Evolutionary conservation across 1,284 basidiomycete genomes (phyloP).

Genomic region (Testicularia cyperi): DNA sequence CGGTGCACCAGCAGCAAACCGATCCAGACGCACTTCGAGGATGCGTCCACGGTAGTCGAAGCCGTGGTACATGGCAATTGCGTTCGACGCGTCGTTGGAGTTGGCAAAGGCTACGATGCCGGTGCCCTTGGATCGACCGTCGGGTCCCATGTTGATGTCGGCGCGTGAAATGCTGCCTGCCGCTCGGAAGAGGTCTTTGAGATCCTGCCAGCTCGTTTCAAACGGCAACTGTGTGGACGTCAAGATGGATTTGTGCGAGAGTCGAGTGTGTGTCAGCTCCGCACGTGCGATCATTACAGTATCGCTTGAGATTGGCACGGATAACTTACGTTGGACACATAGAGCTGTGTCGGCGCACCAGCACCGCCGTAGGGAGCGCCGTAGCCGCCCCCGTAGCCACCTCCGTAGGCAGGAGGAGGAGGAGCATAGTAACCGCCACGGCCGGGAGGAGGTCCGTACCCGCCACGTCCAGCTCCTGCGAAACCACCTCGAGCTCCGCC

Average conservation of each 20-base stretch:
- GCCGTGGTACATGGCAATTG: constrained; percentile 64
- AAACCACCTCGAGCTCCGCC: constrained; percentile 69
- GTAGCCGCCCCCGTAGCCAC: constrained; percentile 11
- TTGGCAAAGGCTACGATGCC: constrained; percentile 91
- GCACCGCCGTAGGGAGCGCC: constrained; percentile 23
- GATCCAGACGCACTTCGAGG: constrained; percentile 65
- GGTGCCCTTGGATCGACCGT: constrained; percentile 84
- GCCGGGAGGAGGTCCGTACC: constrained; percentile 30
- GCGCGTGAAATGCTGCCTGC: constrained; percentile 91
- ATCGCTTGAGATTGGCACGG: too few species aligned
- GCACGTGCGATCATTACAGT: too few species aligned
- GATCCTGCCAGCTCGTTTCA: constrained; percentile 95
- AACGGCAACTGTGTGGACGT: constrained; percentile 67
- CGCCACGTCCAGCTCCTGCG: constrained; percentile 28
- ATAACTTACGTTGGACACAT: constrained; percentile 73
- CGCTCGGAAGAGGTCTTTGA: constrained; percentile 93
- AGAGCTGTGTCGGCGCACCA: constrained; percentile 69
- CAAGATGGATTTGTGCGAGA: too few species aligned
- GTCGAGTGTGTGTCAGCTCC: too few species aligned
- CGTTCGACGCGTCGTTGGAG: constrained; percentile 82
- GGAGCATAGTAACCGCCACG: constrained; percentile 41
- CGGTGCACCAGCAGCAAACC: constrained; percentile 82
- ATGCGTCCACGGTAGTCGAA: constrained; percentile 48
- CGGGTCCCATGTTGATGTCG: constrained; percentile 86
- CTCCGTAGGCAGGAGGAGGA: constrained; percentile 24